phyloP scores from a whole-genome alignment of 2,329 filamentous ascomycete species.

The Pyrenophora graminea region DNA sequence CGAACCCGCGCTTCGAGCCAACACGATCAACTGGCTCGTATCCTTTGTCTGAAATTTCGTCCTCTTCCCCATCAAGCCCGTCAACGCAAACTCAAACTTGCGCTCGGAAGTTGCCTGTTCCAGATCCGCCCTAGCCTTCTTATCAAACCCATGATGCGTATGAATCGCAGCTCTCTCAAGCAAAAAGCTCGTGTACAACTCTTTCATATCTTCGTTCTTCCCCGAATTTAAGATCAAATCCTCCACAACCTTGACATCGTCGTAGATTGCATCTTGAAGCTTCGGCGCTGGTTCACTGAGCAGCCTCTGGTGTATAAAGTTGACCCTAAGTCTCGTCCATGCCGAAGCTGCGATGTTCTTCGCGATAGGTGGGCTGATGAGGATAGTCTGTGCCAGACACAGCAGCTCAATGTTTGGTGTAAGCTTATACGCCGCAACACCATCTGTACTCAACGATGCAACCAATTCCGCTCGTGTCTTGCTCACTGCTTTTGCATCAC shows the following conservation, averaged over 20 bases:
- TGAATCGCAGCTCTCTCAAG: constrained; percentile 83
- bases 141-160: constrained; percentile 81
- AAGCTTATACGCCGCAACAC: constrained; percentile 81
- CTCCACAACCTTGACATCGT: constrained; percentile 62
- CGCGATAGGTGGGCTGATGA: constrained; percentile 55
- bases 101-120: constrained; percentile 67
- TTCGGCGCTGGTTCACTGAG: constrained; percentile 65
- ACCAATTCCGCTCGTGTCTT: constrained; percentile 62
- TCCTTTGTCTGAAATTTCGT: constrained; percentile 80
- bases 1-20: constrained; percentile 71
- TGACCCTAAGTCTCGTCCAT: constrained; percentile 72
- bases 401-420: constrained; percentile 85
- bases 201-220: constrained; percentile 23
- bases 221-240: constrained; percentile 41
- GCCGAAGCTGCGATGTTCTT: constrained; percentile 52
- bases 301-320: constrained; percentile 73
- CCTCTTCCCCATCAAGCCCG: constrained; percentile 82
- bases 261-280: constrained; percentile 64
- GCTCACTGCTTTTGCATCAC: constrained; percentile 41
- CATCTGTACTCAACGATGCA: constrained; percentile 75
- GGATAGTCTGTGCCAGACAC: constrained; percentile 68
- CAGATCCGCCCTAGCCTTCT: constrained; percentile 72
- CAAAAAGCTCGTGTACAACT: constrained; percentile 65
- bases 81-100: constrained; percentile 80
- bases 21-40: constrained; percentile 85